Conservation (phyloP, 2,329 filamentous ascomycete species). For the Triangularia setosa region DNA sequence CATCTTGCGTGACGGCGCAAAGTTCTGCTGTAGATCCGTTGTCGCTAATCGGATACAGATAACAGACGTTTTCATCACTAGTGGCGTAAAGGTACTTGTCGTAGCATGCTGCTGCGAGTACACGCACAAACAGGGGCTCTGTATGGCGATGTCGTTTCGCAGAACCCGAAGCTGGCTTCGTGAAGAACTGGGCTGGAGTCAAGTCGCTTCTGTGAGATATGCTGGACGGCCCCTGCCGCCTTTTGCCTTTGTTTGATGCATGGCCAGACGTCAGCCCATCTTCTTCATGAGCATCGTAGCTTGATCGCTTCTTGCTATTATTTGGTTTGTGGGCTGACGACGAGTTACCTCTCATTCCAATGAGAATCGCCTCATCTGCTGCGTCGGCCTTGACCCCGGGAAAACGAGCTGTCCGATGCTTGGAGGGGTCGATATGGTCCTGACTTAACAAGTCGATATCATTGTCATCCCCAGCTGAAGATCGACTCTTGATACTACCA, state of each 20-base stretch:
- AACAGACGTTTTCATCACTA: not conserved
- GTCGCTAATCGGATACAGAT: not conserved
- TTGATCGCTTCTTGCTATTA: conserved; percentile 15
- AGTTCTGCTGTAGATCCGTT: conserved; percentile 4
- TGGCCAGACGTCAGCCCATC: conserved; percentile 11
- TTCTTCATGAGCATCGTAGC: conserved; percentile 3
- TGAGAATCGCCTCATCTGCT: conserved; percentile 15
- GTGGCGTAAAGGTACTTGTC: not conserved
- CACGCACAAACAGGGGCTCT: not conserved
- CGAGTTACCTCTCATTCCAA: not conserved
- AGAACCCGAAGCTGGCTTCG: not conserved
- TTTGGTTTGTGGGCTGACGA: not conserved
- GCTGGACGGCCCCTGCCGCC: not conserved
- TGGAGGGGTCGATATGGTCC: not conserved
- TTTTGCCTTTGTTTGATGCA: not conserved
- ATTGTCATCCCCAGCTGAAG: not conserved
- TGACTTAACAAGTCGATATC: not conserved
- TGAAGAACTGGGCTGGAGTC: conserved; percentile 7
- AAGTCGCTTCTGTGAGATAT: conserved; percentile 15
- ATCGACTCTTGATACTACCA: not conserved
- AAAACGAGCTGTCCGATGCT: not conserved
- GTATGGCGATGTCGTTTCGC: not conserved
- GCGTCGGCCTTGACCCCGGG: not conserved
- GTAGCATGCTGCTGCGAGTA: not conserved
- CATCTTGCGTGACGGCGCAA: conserved; percentile 13